Evolutionary conservation across 1,284 basidiomycete genomes (phyloP).

Genomic region (Pholiota adiposa): DNA sequence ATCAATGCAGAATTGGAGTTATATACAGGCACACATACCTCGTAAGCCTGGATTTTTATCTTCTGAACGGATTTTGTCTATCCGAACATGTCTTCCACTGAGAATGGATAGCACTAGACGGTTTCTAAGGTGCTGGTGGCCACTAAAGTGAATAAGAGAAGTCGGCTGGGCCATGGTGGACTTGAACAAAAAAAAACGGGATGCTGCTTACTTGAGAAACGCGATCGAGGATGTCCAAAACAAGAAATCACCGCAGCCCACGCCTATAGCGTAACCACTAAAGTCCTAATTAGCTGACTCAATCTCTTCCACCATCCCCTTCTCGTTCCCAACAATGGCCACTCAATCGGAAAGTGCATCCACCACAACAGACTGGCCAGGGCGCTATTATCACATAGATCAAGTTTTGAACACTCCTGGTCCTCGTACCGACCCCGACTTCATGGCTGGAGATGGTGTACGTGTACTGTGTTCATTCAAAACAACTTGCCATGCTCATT

Average conservation of each 20-base stretch:
- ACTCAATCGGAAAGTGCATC: slow-evolving; percentile 20
- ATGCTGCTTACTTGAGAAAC: slow-evolving; percentile 22
- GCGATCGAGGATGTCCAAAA: slow-evolving; percentile 19
- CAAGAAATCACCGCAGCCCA: slow-evolving; percentile 7
- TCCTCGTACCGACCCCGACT: slow-evolving; percentile 78
- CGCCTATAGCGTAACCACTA: background rate
- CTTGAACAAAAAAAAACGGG: slow-evolving; percentile 1
- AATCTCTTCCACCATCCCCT: slow-evolving; percentile 8
- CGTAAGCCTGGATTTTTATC: slow-evolving; percentile 94
- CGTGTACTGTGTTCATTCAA: slow-evolving; percentile 9
- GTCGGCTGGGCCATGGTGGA: slow-evolving; percentile 46
- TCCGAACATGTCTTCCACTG: slow-evolving; percentile 84
- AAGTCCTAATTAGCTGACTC: slow-evolving; percentile 15
- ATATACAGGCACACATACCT: slow-evolving; percentile 49
- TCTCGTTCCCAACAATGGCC: slow-evolving; percentile 21
- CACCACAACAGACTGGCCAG: slow-evolving; percentile 61
- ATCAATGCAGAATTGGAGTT: slow-evolving; percentile 7
- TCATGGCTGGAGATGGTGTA: slow-evolving; percentile 76
- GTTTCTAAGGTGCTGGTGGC: slow-evolving; percentile 85
- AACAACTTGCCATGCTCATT: slow-evolving; percentile 4
- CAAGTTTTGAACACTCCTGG: slow-evolving; percentile 83
- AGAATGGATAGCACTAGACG: slow-evolving; percentile 88
- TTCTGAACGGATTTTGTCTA: slow-evolving; percentile 89
- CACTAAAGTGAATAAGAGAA: slow-evolving; percentile 63
- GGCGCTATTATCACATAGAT: slow-evolving; percentile 79